phyloP scores from a whole-genome alignment of 257 asterid genomes.

The Fraxinus americana region DNA sequence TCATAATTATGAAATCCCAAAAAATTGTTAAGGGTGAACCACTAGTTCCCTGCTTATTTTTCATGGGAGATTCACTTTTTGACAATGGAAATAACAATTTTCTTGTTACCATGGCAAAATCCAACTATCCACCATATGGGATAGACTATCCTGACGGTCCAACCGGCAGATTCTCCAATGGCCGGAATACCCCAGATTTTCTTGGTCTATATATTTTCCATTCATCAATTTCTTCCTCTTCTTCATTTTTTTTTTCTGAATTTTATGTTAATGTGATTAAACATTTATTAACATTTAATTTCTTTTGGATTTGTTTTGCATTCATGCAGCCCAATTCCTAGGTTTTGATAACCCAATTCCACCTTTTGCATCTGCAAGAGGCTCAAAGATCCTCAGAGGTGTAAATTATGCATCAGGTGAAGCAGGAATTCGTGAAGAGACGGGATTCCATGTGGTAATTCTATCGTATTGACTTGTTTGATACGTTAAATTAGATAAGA shows the following conservation, averaged over 20 bases:
- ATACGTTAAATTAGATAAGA: no score
- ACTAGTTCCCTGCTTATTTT: constrained; percentile 50
- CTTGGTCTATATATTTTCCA: constrained; percentile 29
- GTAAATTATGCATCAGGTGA: constrained; percentile 71
- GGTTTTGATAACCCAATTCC: constrained; percentile 46
- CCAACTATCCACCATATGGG: constrained; percentile 59
- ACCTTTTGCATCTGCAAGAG: constrained; percentile 42
- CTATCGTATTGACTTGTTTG: no score
- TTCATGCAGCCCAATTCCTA: no score
- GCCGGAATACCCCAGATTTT: constrained; percentile 38
- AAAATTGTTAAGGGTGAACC: constrained; percentile 26
- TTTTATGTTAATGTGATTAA: no score
- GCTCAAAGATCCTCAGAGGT: constrained; percentile 36
- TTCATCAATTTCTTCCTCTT: no score
- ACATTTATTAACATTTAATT: no score
- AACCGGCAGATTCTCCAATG: constrained; percentile 59
- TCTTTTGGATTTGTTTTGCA: no score
- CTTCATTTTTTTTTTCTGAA: no score
- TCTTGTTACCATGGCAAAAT: constrained; percentile 40
- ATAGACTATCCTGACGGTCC: constrained; percentile 53
- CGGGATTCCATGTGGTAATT: constrained; percentile 27
- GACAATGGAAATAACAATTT: constrained; percentile 66
- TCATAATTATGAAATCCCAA: not conserved
- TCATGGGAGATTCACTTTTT: constrained; percentile 53
- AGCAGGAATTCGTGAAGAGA: constrained; percentile 54